Conservation (phyloP, 805 yeast genomes). For the Pichia gijzeniarum region DNA sequence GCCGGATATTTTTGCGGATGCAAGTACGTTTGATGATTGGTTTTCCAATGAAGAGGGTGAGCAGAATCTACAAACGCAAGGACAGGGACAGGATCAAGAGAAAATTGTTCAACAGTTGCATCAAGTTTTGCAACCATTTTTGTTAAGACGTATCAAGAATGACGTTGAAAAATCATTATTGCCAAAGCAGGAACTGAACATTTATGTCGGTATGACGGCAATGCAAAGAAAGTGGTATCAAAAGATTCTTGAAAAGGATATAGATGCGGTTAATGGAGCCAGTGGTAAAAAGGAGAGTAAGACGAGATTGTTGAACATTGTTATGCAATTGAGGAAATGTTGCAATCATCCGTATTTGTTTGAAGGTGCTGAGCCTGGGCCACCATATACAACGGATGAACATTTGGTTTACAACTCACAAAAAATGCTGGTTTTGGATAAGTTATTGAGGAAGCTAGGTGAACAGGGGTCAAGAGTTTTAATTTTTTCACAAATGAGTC, state of each 20-base stretch:
- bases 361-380: conserved; percentile 89
- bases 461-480: conserved; percentile 71
- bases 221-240: conserved; percentile 79
- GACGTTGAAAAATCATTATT: conserved; percentile 76
- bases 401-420: conserved; percentile 70
- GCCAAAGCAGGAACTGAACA: conserved; percentile 69
- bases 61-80: no score
- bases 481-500: conserved; percentile 78
- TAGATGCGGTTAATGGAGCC: conserved; percentile 82
- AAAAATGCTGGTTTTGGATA: conserved; percentile 66
- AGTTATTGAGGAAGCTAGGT: conserved; percentile 51
- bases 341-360: conserved; percentile 81
- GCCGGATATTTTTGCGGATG: conserved; percentile 73
- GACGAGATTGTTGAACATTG: conserved; percentile 70
- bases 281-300: conserved; percentile 69
- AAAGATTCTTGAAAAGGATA: conserved; percentile 68
- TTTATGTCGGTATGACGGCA: conserved; percentile 68
- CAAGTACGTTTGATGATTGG: conserved; percentile 73
- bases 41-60: conserved; percentile 36
- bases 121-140: conserved; percentile 68
- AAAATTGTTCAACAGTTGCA: conserved; percentile 60
- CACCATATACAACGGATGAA: conserved; percentile 81
- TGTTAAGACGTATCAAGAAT: conserved; percentile 67
- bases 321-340: conserved; percentile 80
- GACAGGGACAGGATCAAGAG: conserved; percentile 6